phyloP scores from a whole-genome alignment of 164 flowering plant species.

The Echeveria elegans region DNA sequence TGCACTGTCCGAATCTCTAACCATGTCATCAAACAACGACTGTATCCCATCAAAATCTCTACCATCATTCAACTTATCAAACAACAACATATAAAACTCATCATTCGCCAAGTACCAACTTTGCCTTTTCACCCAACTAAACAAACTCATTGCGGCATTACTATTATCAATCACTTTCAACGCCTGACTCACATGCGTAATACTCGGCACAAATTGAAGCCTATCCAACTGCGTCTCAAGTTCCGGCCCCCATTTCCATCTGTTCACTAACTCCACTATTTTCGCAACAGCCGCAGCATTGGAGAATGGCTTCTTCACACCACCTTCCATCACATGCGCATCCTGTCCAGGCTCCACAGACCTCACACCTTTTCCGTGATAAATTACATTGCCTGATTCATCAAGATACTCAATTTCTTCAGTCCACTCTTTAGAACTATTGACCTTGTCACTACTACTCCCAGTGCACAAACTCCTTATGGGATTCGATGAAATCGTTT shows the following conservation, averaged over 20 bases:
- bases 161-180: too few relatives aligned
- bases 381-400: slow-evolving; percentile 66
- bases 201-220: too few relatives aligned
- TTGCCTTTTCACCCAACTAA: slow-evolving; percentile 81
- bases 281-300: slow-evolving; percentile 68
- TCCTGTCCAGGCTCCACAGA: too few relatives aligned
- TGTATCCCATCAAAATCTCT: slow-evolving; percentile 71
- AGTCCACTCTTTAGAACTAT: slow-evolving; percentile 45
- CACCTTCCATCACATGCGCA: too few relatives aligned
- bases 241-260: too few relatives aligned
- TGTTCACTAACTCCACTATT: too few relatives aligned
- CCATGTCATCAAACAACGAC: slow-evolving; percentile 74
- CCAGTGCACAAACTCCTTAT: slow-evolving; percentile 40
- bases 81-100: too few relatives aligned
- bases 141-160: slow-evolving; percentile 57
- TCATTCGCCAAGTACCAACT: slow-evolving; percentile 67
- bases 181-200: too few relatives aligned
- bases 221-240: too few relatives aligned
- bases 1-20: slow-evolving; percentile 32
- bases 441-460: slow-evolving; percentile 10
- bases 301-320: too few relatives aligned
- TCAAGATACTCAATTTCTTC: slow-evolving; percentile 82
- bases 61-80: slow-evolving; percentile 46
- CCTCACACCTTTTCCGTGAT: slow-evolving; percentile 62
- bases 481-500: background rate